A percentile compares a stretch with the other conserved stretches of the same genome.
Evolutionary conservation across 305 asterid genomes (phyloP).

Genomic region (Rubia peregrina): DNA sequence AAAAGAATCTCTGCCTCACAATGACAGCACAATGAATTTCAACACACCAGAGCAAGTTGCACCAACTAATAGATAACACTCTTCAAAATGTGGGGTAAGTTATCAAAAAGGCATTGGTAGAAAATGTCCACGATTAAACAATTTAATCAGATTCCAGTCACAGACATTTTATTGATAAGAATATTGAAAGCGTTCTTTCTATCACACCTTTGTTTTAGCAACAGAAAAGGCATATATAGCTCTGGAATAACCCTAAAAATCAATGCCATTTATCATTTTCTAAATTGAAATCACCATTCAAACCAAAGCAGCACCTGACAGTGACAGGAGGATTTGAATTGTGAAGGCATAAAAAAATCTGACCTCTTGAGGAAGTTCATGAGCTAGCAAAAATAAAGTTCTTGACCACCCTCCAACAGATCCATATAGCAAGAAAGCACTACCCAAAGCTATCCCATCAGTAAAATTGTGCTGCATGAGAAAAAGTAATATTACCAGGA

Average conservation of each 20-base stretch:
- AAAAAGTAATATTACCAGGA: background rate
- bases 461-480: constrained; percentile 88
- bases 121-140: background rate
- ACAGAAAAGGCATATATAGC: background rate
- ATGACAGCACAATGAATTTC: background rate
- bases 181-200: background rate
- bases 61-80: background rate
- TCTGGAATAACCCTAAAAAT: background rate
- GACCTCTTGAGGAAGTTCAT: constrained; percentile 99
- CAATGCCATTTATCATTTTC: background rate
- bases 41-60: background rate
- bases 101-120: background rate
- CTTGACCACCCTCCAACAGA: constrained; percentile 99
- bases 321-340: background rate
- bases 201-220: background rate
- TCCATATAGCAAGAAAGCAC: constrained; percentile 95
- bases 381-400: constrained; percentile 93
- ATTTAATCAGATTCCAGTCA: background rate
- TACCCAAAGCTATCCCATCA: constrained; percentile 99
- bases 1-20: background rate
- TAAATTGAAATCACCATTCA: background rate
- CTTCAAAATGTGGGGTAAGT: too few relatives aligned
- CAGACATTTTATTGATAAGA: background rate
- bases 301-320: background rate
- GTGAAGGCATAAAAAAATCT: constrained; percentile 16